Base-by-base conservation (phyloP, 2,329 filamentous ascomycete genomes). In the Hymenoscyphus fraxineus region DNA sequence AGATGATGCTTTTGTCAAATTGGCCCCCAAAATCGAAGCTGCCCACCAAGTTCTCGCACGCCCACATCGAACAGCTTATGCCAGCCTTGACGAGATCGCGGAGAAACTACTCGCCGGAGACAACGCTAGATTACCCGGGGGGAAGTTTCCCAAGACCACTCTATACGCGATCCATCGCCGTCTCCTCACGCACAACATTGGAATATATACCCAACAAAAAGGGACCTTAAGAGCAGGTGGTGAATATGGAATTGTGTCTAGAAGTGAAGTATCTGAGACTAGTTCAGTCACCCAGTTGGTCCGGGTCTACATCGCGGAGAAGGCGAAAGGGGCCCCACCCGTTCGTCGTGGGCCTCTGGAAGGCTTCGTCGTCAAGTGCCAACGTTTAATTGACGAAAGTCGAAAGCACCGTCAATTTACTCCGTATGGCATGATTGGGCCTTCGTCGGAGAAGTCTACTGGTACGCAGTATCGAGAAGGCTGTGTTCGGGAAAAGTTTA, bases 111-210 rank as follows among this genome's bases (percentile, higher is more conserved):
- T 63, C 71, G 72, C 13, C 62, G 68, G 69, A 67, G 66, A 44
- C 6, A 62, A 72, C 15, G 65, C 72, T 38, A 68, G 61, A 44
- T 32, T 60, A 10, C 31, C 68, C 1, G 73, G 75, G 27, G 75
- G 74, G 1, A 76, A 75, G 10, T 82, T 82, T 61, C 77, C 81
- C 0, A 68, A 81, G 0, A 71, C 80, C 35, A 81, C 83, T 9
- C 76, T 92, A 5, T 90, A 92, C 71, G 90, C 91, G 3, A 85
- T 93, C 6, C 88, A 92, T 69, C 84, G 84, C 63, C 83, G 88
- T 9, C 74, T 94, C 7, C 75, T 82, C 31, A 79, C 82, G 51
- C 82, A 87, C 65, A 85, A 88, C 9, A 80, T 86, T 61, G 84
- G 81, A 35, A 91, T 93, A 72, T 80, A 81, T 67, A 84, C 73